A percentile compares a stretch with the other conserved stretches of the same genome.
Evolutionary conservation across 75 land plant genomes (phyloP).

Genomic region (Sequoiadendron giganteum): DNA sequence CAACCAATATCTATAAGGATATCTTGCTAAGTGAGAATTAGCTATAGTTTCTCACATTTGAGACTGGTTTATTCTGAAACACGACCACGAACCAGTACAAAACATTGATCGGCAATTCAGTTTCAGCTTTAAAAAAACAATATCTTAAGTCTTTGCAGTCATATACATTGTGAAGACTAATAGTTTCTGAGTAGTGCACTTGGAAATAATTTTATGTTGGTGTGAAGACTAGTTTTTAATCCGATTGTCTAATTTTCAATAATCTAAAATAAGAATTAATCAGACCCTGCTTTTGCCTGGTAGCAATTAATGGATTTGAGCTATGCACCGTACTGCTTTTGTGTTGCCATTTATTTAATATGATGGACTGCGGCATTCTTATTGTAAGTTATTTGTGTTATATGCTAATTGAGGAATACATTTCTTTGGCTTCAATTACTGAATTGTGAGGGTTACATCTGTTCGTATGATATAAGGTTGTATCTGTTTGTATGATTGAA

Average conservation of each 20-base stretch:
- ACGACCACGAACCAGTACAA: background rate
- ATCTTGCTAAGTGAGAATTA: background rate
- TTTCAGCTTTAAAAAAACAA: background rate
- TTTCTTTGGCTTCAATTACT: too few species aligned
- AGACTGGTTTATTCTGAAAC: background rate
- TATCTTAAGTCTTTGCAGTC: background rate
- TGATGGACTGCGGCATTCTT: background rate
- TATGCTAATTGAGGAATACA: too few species aligned
- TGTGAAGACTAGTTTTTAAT: background rate
- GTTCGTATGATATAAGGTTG: too few species aligned
- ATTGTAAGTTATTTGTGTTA: too few species aligned
- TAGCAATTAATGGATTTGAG: background rate
- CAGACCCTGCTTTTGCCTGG: background rate
- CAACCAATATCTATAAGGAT: constrained; percentile 56
- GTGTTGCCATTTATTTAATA: background rate
- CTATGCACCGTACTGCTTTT: background rate
- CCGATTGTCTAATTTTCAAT: background rate
- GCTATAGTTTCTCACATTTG: background rate
- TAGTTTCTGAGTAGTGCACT: background rate
- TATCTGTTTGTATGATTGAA: too few species aligned
- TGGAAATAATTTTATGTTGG: background rate
- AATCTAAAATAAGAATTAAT: background rate
- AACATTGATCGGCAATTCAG: background rate
- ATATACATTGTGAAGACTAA: background rate
- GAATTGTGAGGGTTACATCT: too few species aligned